Evolutionary conservation across 768 basidiomycete genomes (phyloP), one percentile per base, ranked within the genome.

Genomic region (Termitomyces sp.): DNA sequence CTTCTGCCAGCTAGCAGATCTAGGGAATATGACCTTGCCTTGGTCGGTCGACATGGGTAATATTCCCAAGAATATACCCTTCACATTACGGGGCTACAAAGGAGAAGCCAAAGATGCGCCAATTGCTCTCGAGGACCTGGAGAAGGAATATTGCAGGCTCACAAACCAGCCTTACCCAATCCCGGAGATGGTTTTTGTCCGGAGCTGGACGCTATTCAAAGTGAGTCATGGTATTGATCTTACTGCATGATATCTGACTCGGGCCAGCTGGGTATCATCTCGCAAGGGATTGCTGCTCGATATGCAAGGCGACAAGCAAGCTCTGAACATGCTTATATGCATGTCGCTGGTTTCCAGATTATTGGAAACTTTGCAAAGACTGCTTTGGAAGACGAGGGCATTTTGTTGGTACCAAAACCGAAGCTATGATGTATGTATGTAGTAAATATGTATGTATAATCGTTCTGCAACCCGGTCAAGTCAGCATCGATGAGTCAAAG

Each of bases 201-300:
- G 87, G 33, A 92, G 91, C 68, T 94, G 92, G 91, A 91, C 90
- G 84, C 72, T 92, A 13, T 90, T 92, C 76, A 79, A 91, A 61
- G 92, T 92, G 67, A 63, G 84, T 74, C 7, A 4, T 12, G 9
- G 15, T 33, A 36, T 1, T 35, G 11, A 16, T 52, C 13, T 28
- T 24, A 8, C 4, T 18, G 44, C 55, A 38, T 40, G 40, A 16
- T 6, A 22, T 33, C 16, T 49, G 45, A 40, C 38, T 35, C 54
- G 58, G 40, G 54, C 33, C 57, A 91, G 91, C 73, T 91, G 28
- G 81, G 92, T 0, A 81, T 96, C 61, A 96, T 97, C 65, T 77
- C 85, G 1, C 94, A 97, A 75, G 94, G 94, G 4, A 94, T 97
- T 64, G 91, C 94, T 1, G 94, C 94, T 35, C 84, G 94, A 48